phyloP scores from a whole-genome alignment of 2,329 filamentous ascomycete genomes.

The Xylariaceae sp. region DNA sequence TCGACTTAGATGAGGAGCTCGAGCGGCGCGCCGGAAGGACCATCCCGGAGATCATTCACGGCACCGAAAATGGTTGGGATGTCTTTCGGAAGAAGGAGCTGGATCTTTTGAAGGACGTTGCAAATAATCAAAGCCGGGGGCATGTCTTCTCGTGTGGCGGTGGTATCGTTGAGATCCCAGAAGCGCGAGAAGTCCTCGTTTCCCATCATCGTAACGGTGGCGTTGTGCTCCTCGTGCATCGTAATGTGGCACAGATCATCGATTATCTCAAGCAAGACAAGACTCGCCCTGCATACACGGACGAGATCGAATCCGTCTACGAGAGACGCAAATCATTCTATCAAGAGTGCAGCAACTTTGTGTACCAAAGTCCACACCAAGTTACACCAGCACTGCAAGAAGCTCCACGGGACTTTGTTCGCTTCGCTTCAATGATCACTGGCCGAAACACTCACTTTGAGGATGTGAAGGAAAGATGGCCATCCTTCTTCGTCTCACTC shows the following conservation, averaged over 20 bases:
- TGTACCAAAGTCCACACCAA: slow-evolving; percentile 78
- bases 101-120: slow-evolving; percentile 65
- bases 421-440: slow-evolving; percentile 67
- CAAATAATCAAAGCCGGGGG: slow-evolving; percentile 69
- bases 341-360: slow-evolving; percentile 86
- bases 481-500: slow-evolving; percentile 90
- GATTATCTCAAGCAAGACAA: slow-evolving; percentile 86
- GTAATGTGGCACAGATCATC: slow-evolving; percentile 83
- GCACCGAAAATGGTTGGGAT: slow-evolving; percentile 69
- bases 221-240: slow-evolving; percentile 80
- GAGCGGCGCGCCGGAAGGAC: slow-evolving; percentile 69
- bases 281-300: slow-evolving; percentile 85
- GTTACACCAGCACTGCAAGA: slow-evolving; percentile 38
- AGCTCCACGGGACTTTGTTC: slow-evolving; percentile 64
- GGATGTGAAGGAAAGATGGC: slow-evolving; percentile 58
- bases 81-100: slow-evolving; percentile 80
- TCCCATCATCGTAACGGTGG: slow-evolving; percentile 73
- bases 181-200: slow-evolving; percentile 70
- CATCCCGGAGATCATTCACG: slow-evolving; percentile 81
- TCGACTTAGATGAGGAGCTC: slow-evolving; percentile 85
- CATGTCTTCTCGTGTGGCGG: slow-evolving; percentile 92
- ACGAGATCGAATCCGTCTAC: slow-evolving; percentile 90
- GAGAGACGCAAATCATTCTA: slow-evolving; percentile 85
- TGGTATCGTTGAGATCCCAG: slow-evolving; percentile 81
- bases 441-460: slow-evolving; percentile 56